Conservation (phyloP, 2,329 filamentous ascomycete genomes). For the Camillea tinctor region DNA sequence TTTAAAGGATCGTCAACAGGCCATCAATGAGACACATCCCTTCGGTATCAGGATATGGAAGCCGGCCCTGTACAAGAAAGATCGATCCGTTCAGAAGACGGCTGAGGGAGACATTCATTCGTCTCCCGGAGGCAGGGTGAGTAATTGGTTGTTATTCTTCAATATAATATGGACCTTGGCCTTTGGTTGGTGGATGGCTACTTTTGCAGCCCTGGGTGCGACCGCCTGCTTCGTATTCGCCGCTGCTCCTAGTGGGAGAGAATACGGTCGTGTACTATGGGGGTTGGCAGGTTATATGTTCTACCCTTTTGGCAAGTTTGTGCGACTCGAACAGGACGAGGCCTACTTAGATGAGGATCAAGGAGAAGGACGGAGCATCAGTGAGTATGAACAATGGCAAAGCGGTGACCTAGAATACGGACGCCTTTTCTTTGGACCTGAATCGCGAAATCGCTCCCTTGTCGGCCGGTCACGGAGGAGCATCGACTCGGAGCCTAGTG, state of each 20-base stretch:
- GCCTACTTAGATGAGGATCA: slow-evolving; percentile 92
- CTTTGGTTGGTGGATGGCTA: slow-evolving; percentile 95
- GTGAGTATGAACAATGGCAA: slow-evolving; percentile 99
- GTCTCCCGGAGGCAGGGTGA: slow-evolving; percentile 83
- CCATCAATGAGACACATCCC: slow-evolving; percentile 97
- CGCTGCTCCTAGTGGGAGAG: slow-evolving; percentile 74
- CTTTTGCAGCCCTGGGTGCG: slow-evolving; percentile 72
- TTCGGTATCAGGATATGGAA: slow-evolving; percentile 99
- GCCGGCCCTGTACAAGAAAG: slow-evolving; percentile 96
- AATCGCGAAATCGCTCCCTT: slow-evolving; percentile 67
- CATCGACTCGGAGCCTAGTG: slow-evolving; percentile 78
- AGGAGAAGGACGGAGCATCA: slow-evolving; percentile 93
- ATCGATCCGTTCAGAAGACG: slow-evolving; percentile 90
- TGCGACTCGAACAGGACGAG: slow-evolving; percentile 90
- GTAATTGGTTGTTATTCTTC: slow-evolving; percentile 79
- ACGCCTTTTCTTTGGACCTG: slow-evolving; percentile 90
- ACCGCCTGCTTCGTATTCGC: slow-evolving; percentile 76
- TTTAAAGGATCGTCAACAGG: slow-evolving; percentile 91
- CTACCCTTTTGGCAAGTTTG: slow-evolving; percentile 96
- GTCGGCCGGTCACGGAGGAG: slow-evolving; percentile 84
- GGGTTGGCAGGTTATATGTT: slow-evolving; percentile 84
- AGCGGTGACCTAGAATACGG: slow-evolving; percentile 95
- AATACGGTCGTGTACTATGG: slow-evolving; percentile 83
- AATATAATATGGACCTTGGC: slow-evolving; percentile 87
- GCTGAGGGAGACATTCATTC: slow-evolving; percentile 98